These are phyloP conservation scores for Xanthoparmelia taractica DNA, from an alignment of 495 filamentous ascomycete genomes.

Conservation along the genomic window DNA sequence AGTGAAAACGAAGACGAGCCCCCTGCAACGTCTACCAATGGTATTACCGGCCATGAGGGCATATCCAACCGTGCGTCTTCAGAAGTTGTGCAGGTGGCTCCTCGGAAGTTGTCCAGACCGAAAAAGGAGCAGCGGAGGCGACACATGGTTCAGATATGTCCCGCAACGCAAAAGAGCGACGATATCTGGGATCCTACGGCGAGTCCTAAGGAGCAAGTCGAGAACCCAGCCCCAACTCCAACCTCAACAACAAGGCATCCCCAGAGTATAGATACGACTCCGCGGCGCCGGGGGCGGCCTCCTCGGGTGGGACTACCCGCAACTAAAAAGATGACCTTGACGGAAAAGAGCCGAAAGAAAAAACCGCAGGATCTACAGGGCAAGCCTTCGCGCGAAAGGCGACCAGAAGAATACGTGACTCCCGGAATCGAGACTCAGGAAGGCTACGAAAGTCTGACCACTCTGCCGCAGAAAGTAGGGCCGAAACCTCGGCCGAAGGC, in stretches of 20 bases:
- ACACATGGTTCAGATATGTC: not conserved
- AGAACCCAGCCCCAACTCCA: not conserved
- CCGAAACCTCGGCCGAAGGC: not conserved
- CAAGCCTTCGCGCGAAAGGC: not conserved
- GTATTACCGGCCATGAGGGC: not conserved
- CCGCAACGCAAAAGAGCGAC: not conserved
- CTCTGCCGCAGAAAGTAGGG: not conserved
- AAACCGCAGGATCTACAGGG: not conserved
- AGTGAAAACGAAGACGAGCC: not conserved
- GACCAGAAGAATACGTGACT: not conserved
- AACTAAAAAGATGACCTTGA: not conserved
- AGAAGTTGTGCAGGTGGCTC: not conserved
- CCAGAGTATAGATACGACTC: not conserved
- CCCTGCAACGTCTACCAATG: not conserved
- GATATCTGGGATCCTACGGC: not conserved
- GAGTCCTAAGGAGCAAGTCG: not conserved
- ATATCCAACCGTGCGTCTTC: not conserved
- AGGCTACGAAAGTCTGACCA: not conserved
- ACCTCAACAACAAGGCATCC: not conserved
- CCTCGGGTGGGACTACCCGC: not conserved
- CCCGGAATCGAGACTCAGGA: too few species aligned
- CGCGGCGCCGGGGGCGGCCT: not conserved
- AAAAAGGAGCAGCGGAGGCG: not conserved
- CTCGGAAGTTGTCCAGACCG: constrained; percentile 2
- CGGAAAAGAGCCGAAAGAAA: not conserved